Conservation (phyloP, 2,329 filamentous ascomycete genomes). For the Pseudocercospora ulei region DNA sequence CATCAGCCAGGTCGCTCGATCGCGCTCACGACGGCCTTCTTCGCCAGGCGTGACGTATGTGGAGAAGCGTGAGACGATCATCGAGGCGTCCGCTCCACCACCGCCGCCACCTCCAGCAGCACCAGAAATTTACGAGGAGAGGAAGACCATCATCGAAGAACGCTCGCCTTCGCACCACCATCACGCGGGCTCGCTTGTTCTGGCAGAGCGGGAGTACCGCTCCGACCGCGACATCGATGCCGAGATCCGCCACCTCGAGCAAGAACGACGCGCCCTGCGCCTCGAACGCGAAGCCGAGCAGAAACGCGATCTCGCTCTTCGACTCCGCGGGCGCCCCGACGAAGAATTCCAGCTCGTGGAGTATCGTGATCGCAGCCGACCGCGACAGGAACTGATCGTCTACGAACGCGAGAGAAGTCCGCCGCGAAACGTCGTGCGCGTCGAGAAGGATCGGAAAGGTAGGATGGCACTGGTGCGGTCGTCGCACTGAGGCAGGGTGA, state of each 20-base stretch:
- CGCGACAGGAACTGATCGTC: conserved; percentile 53
- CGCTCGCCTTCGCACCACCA: conserved; percentile 22
- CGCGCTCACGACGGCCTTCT: conserved; percentile 22
- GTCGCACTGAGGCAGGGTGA: conserved; percentile 46
- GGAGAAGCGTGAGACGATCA: conserved; percentile 28
- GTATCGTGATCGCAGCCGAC: conserved; percentile 43
- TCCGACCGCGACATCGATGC: conserved; percentile 57
- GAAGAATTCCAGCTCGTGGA: conserved; percentile 42
- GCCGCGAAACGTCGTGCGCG: conserved; percentile 51
- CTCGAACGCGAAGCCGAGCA: conserved; percentile 48
- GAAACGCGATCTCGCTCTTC: conserved; percentile 34
- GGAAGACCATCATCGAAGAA: conserved; percentile 30
- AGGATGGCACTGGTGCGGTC: conserved; percentile 80
- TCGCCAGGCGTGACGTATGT: conserved; percentile 25
- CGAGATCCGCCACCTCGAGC: conserved; percentile 63
- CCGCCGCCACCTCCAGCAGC: conserved; percentile 20
- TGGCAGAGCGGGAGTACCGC: conserved; percentile 18
- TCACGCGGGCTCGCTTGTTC: conserved; percentile 18
- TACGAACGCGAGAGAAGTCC: conserved; percentile 38
- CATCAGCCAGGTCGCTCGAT: conserved; percentile 27
- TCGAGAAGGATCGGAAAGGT: conserved; percentile 92
- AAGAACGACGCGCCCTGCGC: conserved; percentile 51
- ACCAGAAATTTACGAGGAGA: conserved; percentile 30
- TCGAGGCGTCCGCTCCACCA: conserved; percentile 25
- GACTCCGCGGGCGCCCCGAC: conserved; percentile 40